These are phyloP conservation scores for Dicorynia guianensis DNA, from an alignment of 306 rosid genomes.

Conservation along the genomic window DNA sequence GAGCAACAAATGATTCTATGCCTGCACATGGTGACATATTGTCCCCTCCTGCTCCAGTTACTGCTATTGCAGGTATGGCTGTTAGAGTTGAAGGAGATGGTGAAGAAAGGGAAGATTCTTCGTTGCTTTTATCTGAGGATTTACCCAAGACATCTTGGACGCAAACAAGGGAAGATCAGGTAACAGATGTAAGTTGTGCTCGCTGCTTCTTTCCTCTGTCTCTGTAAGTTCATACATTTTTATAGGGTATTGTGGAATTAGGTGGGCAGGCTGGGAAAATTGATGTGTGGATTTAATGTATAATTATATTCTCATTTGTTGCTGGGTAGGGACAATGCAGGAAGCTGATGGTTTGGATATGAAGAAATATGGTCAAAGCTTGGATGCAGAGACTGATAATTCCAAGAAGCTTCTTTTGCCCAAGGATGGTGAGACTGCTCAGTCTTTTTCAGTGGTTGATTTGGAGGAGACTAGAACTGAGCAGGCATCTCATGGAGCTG, in stretches of 20 bases:
- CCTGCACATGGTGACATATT: constrained; percentile 41
- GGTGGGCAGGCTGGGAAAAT: constrained; percentile 44
- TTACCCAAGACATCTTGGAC: constrained; percentile 47
- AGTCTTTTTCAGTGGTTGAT: constrained; percentile 45
- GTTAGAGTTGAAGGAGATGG: constrained; percentile 40
- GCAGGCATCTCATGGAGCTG: constrained; percentile 47
- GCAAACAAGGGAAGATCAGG: constrained; percentile 81
- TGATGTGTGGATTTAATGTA: constrained; percentile 53
- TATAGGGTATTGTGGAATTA: constrained; percentile 27
- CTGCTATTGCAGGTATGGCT: constrained; percentile 40
- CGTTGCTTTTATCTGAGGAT: constrained; percentile 45
- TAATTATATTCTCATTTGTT: constrained; percentile 81
- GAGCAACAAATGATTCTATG: constrained; percentile 35
- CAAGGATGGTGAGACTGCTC: constrained; percentile 45
- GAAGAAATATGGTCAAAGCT: constrained; percentile 47
- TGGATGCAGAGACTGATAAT: constrained; percentile 53
- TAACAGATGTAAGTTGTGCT: constrained; percentile 94
- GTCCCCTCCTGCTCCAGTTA: constrained; percentile 43
- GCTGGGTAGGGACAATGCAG: constrained; percentile 96
- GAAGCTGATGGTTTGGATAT: constrained; percentile 70
- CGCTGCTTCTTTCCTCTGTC: constrained; percentile 43
- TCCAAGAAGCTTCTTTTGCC: constrained; percentile 46
- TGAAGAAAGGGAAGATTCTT: constrained; percentile 39
- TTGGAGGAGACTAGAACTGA: constrained; percentile 40
- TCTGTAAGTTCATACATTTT: constrained; percentile 29